Base-by-base conservation (phyloP, 768 basidiomycete genomes). In the Mycena capillaripes region DNA sequence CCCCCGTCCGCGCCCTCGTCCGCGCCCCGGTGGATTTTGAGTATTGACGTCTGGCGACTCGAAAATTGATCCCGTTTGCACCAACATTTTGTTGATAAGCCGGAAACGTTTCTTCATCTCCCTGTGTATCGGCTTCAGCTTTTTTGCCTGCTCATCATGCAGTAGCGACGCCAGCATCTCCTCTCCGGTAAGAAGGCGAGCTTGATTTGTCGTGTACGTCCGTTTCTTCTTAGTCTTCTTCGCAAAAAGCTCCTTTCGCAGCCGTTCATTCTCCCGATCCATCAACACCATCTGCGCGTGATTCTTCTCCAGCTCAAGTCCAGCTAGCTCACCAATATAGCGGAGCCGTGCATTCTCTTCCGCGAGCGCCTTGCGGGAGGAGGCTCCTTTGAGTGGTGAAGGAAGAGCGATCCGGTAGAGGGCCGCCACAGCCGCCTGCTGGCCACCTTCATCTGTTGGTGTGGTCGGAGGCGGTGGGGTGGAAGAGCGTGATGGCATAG, bases 161-260 rank as follows among this genome's bases (percentile, higher is more conserved):
- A 64, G 25, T 9, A 64, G 19, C 3, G 34, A 21, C 2, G n/a
- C 21, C 3, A 11, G 0, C 62, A 64, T 64, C 34, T 64, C 62
- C 4, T 2, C 16, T 5, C 62, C 27, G 10, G 62, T 64, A 17
- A 64, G 25, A 8, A 64, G 23, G 17, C 62, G 48, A 17, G 62
- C 62, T 2, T 64, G 62, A 7, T 3, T 19, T 14, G 62, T 64
- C 5, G 48, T 64, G 48, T 53, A 53, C 16, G 62, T 19, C 1
- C 62, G 62, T n/a, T 64, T 64, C 50, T 14, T 32, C 19, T 64
- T 64, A 10, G n/a, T 23, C 60, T 64, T 64, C 10, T 53, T 52
- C 10, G 62, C 62, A 7, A 23, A 0, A 17, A 64, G 6, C 19
- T 65, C 52, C 23, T 11, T 17, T 25, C 63, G 63, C 16, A 65